Conservation (phyloP, 352 stramenopile species). For the Thalassiosira hispida region DNA sequence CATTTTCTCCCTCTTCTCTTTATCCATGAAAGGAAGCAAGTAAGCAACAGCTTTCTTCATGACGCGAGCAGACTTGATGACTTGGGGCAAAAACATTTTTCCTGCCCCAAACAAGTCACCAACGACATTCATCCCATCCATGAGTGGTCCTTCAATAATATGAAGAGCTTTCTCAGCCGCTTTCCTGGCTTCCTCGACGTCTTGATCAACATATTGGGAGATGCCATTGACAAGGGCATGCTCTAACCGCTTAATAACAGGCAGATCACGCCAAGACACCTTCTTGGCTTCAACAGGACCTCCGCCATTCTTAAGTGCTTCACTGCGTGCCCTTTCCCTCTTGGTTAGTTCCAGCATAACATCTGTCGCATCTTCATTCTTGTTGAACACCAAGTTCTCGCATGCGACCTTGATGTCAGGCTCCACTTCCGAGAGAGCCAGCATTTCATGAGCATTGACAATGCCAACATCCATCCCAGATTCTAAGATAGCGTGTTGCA, state of each 20-base stretch:
- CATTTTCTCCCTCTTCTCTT: conserved; percentile 92
- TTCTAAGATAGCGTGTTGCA: conserved; percentile 92
- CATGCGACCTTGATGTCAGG: conserved; percentile 89
- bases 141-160: conserved; percentile 98
- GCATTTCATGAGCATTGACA: conserved; percentile 93
- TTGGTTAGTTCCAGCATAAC: conserved; percentile 80
- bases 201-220: conserved; percentile 93
- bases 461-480: conserved; percentile 99
- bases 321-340: conserved; percentile 87
- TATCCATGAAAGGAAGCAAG: conserved; percentile 97
- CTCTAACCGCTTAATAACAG: conserved; percentile 91
- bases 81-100: conserved; percentile 99
- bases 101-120: conserved; percentile 95
- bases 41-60: conserved; percentile 99
- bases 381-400: conserved; percentile 95
- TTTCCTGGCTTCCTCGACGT: conserved; percentile 94
- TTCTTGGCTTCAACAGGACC: conserved; percentile 79
- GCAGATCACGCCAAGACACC: conserved; percentile 90
- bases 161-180: conserved; percentile 87
- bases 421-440: conserved; percentile 78
- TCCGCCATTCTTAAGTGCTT: conserved; percentile 89
- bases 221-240: conserved; percentile 98
- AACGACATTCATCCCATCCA: conserved; percentile 98
- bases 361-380: conserved; percentile 89
- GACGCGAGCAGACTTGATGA: conserved; percentile 97